Evolutionary conservation across 2,329 filamentous ascomycete genomes (phyloP).

Genomic region (Paecilomyces sp.): DNA sequence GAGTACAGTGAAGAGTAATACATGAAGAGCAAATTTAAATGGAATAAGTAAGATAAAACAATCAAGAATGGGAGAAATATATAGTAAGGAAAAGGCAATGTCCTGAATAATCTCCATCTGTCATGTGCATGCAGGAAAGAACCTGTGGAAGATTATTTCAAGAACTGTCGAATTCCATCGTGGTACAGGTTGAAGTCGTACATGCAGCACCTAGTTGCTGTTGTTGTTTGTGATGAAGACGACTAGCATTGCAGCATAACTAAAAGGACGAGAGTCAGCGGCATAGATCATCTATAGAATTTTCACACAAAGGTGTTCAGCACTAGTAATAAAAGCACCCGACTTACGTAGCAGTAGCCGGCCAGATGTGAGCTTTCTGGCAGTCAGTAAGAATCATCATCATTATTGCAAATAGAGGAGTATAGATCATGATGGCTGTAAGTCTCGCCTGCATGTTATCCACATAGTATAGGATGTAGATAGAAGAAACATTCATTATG

Average conservation of each 20-base stretch:
- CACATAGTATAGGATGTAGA: background rate
- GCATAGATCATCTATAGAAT: background rate
- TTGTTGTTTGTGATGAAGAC: constrained; percentile 4
- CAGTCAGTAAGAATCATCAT: background rate
- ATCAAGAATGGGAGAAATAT: background rate
- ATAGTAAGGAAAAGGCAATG: background rate
- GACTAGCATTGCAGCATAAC: constrained; percentile 3
- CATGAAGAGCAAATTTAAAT: background rate
- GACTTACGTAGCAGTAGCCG: background rate
- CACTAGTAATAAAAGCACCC: background rate
- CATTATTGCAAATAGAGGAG: background rate
- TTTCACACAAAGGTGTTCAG: background rate
- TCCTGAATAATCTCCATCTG: background rate
- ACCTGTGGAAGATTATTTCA: background rate
- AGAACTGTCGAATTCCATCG: background rate
- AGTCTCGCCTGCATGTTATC: background rate
- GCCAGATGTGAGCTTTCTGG: background rate
- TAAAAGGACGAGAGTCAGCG: background rate
- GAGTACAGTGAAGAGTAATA: background rate
- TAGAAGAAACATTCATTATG: background rate
- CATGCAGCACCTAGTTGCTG: background rate
- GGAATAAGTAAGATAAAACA: background rate
- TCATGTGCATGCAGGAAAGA: background rate
- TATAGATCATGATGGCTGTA: background rate
- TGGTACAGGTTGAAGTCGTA: background rate